phyloP scores from a whole-genome alignment of 164 flowering plant genomes.

The Piper longum region DNA sequence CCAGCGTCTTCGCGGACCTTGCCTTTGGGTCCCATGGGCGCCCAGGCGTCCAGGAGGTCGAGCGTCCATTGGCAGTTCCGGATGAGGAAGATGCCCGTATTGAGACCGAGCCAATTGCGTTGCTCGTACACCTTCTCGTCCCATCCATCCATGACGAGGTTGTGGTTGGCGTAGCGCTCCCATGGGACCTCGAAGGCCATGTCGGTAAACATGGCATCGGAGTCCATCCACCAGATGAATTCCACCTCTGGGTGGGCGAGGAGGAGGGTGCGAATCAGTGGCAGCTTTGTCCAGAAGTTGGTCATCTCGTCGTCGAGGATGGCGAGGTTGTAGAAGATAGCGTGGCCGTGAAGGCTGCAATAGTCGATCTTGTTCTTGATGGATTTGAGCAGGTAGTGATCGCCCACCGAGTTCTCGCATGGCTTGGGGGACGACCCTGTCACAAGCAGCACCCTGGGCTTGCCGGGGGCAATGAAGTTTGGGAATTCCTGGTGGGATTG shows the following conservation, averaged over 20 bases:
- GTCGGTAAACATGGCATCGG: constrained; percentile 20
- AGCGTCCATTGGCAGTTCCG: constrained; percentile 67
- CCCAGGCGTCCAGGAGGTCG: constrained; percentile 53
- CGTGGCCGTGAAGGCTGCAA: constrained; percentile 57
- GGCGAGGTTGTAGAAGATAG: constrained; percentile 62
- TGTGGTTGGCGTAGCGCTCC: constrained; percentile 53
- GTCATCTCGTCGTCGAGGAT: constrained; percentile 70
- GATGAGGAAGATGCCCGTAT: constrained; percentile 57
- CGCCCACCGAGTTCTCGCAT: constrained; percentile 76
- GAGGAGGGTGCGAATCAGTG: constrained; percentile 48
- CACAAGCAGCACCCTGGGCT: constrained; percentile 55
- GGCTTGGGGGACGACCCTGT: constrained; percentile 75
- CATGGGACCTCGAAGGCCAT: constrained; percentile 79
- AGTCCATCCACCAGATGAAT: constrained; percentile 76
- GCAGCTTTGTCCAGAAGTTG: constrained; percentile 73
- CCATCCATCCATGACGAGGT: constrained; percentile 74
- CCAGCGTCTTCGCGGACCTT: constrained; percentile 54
- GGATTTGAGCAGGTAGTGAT: constrained; percentile 58
- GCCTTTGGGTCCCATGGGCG: constrained; percentile 79
- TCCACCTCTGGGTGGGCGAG: constrained; percentile 69
- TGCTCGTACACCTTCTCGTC: constrained; percentile 62
- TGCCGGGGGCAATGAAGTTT: constrained; percentile 38
- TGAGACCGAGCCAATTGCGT: constrained; percentile 74
- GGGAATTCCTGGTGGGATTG: constrained; percentile 33
- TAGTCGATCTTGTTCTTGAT: constrained; percentile 79